Conservation (phyloP, 2,329 filamentous ascomycete species). For the Aspergillus sp. region DNA sequence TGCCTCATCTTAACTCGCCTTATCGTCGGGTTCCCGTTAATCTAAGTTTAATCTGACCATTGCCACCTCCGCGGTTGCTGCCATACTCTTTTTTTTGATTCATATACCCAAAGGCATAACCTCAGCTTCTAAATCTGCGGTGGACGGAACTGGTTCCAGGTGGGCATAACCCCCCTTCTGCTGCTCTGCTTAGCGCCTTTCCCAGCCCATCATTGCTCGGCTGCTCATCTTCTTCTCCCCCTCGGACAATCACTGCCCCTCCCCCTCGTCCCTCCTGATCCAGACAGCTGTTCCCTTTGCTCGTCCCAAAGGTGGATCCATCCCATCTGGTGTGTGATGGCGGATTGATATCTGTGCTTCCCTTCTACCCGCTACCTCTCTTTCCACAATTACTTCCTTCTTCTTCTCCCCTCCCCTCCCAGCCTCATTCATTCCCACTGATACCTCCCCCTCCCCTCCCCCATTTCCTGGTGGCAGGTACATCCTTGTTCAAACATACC, state of each 20-base stretch:
- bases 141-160: conserved; percentile 7
- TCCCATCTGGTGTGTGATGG: conserved; percentile 9
- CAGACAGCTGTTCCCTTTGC: conserved; percentile 16
- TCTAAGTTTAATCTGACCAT: conserved; percentile 9
- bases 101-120: conserved; percentile 3
- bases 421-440: conserved; percentile 1
- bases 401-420: conserved; percentile 8
- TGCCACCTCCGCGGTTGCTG: background rate
- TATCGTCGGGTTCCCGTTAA: conserved; percentile 3
- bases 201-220: background rate
- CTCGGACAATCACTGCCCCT: conserved; percentile 9
- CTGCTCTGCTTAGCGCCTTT: conserved; percentile 1
- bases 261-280: conserved; percentile 15
- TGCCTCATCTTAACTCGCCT: conserved; percentile 2
- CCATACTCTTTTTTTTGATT: background rate
- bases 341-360: conserved; percentile 15
- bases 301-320: conserved; percentile 13
- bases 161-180: conserved; percentile 10
- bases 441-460: background rate
- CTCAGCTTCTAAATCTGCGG: background rate
- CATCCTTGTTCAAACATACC: background rate
- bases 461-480: background rate
- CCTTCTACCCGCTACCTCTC: background rate
- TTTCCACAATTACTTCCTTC: conserved; percentile 1
- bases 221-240: background rate